These are phyloP conservation scores for Trichoderma gamsii DNA, from an alignment of 495 filamentous ascomycete species.

Conservation along the genomic window DNA sequence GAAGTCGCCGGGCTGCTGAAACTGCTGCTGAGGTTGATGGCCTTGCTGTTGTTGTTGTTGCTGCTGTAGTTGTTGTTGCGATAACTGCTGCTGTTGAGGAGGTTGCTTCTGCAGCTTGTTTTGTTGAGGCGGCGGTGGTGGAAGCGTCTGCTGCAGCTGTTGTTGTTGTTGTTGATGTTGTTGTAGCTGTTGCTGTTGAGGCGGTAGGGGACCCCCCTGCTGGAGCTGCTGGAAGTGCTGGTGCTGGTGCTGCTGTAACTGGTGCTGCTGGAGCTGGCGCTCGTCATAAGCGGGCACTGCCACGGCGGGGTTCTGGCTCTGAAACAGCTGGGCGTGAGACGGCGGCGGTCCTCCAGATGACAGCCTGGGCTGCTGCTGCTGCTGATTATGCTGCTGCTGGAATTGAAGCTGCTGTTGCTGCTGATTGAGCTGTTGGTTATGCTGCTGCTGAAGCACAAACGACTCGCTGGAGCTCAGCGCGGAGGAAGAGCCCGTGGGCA, in stretches of 20 bases:
- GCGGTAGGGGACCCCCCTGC: constrained; percentile 22
- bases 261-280: constrained; percentile 20
- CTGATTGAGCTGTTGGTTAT: constrained; percentile 16
- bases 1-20: constrained; percentile 27
- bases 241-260: neutral
- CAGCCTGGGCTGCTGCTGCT: constrained; percentile 26
- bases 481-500: constrained; percentile 23
- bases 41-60: constrained; percentile 19
- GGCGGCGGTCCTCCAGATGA: constrained; percentile 21
- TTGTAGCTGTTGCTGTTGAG: constrained; percentile 22
- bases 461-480: constrained; percentile 43
- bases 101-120: constrained; percentile 18
- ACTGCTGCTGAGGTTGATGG: no score
- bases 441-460: constrained; percentile 32
- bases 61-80: constrained; percentile 25
- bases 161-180: constrained; percentile 31
- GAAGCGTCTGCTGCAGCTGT: constrained; percentile 19
- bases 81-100: constrained; percentile 31
- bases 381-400: constrained; percentile 16
- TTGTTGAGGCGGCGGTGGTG: constrained; percentile 15
- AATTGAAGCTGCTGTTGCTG: constrained; percentile 22
- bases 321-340: constrained; percentile 22
- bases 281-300: constrained; percentile 22
- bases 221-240: constrained; percentile 20
- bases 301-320: constrained; percentile 30